phyloP scores from a whole-genome alignment of 129 eudicot genomes.

The Heracleum sosnowskyi region DNA sequence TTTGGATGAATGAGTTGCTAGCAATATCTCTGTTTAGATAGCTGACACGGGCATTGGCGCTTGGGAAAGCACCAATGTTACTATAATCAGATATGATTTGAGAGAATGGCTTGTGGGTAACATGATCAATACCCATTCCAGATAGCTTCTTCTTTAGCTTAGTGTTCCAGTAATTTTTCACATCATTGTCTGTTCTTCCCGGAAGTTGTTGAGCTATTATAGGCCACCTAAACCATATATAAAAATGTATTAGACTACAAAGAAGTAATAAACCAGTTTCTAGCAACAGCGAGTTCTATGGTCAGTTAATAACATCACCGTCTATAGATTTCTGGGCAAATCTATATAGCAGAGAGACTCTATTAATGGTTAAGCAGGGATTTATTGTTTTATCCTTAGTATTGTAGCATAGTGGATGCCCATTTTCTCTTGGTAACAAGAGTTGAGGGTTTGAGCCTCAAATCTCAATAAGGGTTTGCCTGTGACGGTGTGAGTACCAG shows the following conservation, averaged over 20 bases:
- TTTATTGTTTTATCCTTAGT: background rate
- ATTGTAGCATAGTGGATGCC: background rate
- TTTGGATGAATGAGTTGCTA: conserved; percentile 26
- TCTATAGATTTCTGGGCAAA: background rate
- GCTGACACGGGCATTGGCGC: conserved; percentile 23
- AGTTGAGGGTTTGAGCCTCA: background rate
- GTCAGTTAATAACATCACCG: background rate
- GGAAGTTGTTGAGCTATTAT: conserved; percentile 88
- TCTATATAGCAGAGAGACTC: background rate
- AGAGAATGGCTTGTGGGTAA: conserved; percentile 86
- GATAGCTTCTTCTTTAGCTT: conserved; percentile 63
- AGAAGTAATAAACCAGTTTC: background rate
- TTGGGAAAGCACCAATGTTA: conserved; percentile 49
- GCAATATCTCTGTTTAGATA: conserved; percentile 35
- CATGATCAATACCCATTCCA: conserved; percentile 84
- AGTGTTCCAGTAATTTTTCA: conserved; percentile 71
- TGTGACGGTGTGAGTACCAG: too few relatives aligned
- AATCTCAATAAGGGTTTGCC: background rate
- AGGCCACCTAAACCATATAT: conserved; percentile 50
- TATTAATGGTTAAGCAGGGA: background rate
- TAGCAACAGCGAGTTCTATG: background rate
- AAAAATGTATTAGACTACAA: background rate
- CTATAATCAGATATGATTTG: conserved; percentile 86
- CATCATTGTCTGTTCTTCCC: conserved; percentile 82
- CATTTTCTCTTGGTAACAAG: background rate